phyloP scores from a whole-genome alignment of 208 protist genomes.

The Acanthamoeba royreba region DNA sequence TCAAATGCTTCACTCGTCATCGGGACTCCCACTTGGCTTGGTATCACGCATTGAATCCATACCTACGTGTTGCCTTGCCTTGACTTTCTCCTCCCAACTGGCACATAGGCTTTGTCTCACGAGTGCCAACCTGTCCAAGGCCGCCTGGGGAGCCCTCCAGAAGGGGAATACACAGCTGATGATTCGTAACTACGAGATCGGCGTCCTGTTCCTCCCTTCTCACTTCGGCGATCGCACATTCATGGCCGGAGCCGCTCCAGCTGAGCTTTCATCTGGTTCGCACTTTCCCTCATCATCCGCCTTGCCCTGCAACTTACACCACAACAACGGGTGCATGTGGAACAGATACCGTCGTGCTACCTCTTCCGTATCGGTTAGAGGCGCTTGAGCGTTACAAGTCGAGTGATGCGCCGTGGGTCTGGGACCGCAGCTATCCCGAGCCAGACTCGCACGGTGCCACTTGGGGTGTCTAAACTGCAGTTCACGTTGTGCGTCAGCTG shows the following conservation, averaged over 20 bases:
- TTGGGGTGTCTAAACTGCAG: not conserved
- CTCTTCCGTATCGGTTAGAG: not conserved
- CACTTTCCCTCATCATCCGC: no score
- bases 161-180: conserved; percentile 27
- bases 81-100: no score
- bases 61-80: no score
- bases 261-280: not conserved
- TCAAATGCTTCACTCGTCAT: not conserved
- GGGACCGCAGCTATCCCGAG: not conserved
- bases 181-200: conserved; percentile 33
- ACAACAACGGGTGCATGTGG: no score
- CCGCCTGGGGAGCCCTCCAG: conserved; percentile 24
- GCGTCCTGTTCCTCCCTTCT: not conserved
- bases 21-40: not conserved
- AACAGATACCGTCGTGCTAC: not conserved
- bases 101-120: not conserved
- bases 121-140: conserved; percentile 25
- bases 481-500: no score
- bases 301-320: no score
- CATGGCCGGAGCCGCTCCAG: not conserved
- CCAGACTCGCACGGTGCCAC: not conserved
- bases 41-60: not conserved
- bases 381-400: not conserved
- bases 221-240: not conserved
- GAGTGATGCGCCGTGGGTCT: not conserved